A percentile compares a stretch with the other conserved stretches of the same genome.
Evolutionary conservation across 306 rosid genomes (phyloP).

Genomic region (Vigna angularis): DNA sequence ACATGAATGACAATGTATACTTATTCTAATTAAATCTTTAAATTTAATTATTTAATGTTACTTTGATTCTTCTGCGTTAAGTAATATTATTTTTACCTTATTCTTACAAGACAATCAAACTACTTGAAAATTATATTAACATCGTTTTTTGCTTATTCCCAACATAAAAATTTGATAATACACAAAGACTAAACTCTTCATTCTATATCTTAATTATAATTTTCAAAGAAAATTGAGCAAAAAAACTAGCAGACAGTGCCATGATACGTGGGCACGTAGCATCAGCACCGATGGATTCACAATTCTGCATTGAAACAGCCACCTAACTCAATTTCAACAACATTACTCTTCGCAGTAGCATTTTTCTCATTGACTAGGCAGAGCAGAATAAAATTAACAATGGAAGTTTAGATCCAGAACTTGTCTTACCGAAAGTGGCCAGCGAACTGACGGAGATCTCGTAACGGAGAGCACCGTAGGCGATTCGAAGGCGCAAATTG

Average conservation of each 20-base stretch:
- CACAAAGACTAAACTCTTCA: neutral
- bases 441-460: conserved; percentile 69
- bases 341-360: neutral
- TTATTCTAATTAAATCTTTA: too few species aligned
- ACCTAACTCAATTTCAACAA: conserved; percentile 27
- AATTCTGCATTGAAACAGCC: neutral
- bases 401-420: conserved; percentile 4
- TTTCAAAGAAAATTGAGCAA: neutral
- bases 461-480: conserved; percentile 65
- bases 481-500: conserved; percentile 62
- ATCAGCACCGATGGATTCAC: neutral
- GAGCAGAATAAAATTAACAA: neutral
- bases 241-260: neutral
- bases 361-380: conserved; percentile 44
- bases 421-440: conserved; percentile 68
- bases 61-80: too few species aligned
- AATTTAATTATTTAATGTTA: too few species aligned
- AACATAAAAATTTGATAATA: neutral
- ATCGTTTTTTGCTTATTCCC: too few species aligned
- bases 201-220: neutral
- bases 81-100: too few species aligned
- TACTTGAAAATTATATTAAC: too few species aligned
- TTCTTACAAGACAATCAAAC: too few species aligned
- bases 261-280: conserved; percentile 37
- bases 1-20: too few species aligned